These are phyloP conservation scores for Raphanus raphanistrum DNA, from an alignment of 345 rosid genomes.

Conservation along the genomic window DNA sequence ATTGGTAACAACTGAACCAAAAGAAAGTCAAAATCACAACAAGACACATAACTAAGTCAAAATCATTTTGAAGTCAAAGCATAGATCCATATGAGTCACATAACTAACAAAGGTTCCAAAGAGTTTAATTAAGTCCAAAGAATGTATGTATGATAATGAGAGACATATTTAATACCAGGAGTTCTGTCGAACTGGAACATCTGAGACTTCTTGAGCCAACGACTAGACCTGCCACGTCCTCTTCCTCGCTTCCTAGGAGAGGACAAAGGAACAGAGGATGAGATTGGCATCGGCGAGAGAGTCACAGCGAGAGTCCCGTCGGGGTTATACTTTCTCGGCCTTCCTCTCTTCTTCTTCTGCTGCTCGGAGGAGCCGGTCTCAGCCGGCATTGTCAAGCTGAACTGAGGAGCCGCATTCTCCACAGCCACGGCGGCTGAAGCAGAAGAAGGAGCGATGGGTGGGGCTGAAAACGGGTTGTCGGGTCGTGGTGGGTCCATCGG, in stretches of 20 bases:
- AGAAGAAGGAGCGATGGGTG: conserved; percentile 29
- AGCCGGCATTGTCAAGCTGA: conserved; percentile 41
- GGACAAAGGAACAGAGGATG: conserved; percentile 72
- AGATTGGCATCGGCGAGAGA: conserved; percentile 90
- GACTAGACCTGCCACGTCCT: conserved; percentile 52
- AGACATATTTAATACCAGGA: conserved; percentile 48
- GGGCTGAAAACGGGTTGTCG: conserved; percentile 45
- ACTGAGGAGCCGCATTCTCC: conserved; percentile 33
- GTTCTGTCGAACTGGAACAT: conserved; percentile 55
- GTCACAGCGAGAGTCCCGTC: conserved; percentile 61
- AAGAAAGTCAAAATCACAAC: conserved; percentile 13
- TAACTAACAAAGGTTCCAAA: conserved; percentile 5
- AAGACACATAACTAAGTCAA: neutral
- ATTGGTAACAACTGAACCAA: conserved; percentile 25
- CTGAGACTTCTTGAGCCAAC: conserved; percentile 61
- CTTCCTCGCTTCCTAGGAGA: conserved; percentile 69
- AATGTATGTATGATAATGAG: neutral
- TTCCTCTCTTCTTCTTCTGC: conserved; percentile 84
- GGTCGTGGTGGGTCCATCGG: conserved; percentile 50
- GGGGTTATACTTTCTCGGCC: conserved; percentile 83
- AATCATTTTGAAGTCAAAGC: conserved; percentile 12
- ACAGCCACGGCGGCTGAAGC: neutral
- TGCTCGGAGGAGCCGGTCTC: conserved; percentile 38
- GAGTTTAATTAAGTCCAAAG: neutral
- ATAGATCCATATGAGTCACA: conserved; percentile 14